Evolutionary conservation across 495 filamentous ascomycete genomes (phyloP).

Genomic region (Hypoxylon trugodes): DNA sequence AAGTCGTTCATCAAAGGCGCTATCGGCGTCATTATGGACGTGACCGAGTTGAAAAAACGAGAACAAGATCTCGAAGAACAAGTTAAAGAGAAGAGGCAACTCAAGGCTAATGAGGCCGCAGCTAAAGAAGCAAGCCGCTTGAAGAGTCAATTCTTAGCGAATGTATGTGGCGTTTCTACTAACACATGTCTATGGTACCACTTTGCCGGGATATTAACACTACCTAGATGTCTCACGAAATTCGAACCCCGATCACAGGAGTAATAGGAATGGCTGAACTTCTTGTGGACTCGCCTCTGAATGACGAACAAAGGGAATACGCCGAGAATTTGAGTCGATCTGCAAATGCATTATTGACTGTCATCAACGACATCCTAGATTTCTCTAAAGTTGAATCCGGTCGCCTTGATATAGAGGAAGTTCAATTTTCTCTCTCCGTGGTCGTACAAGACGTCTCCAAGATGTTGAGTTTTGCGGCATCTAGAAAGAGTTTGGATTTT

Average conservation of each 20-base stretch:
- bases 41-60: slow-evolving; percentile 68
- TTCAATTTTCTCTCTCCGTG: slow-evolving; percentile 78
- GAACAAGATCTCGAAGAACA: slow-evolving; percentile 65
- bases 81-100: slow-evolving; percentile 66
- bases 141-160: slow-evolving; percentile 74
- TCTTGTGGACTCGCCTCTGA: slow-evolving; percentile 70
- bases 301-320: slow-evolving; percentile 74
- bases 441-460: slow-evolving; percentile 76
- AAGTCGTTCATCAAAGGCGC: slow-evolving; percentile 66
- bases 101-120: slow-evolving; percentile 70
- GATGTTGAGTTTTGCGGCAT: slow-evolving; percentile 67
- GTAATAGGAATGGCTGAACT: slow-evolving; percentile 79
- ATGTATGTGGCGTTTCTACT: slow-evolving; percentile 43
- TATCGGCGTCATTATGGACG: slow-evolving; percentile 73
- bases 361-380: slow-evolving; percentile 91
- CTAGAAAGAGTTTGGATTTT: slow-evolving; percentile 67
- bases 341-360: slow-evolving; percentile 79
- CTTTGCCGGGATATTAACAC: slow-evolving; percentile 6
- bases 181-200: background rate
- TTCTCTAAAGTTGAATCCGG: slow-evolving; percentile 89
- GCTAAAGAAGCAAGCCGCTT: slow-evolving; percentile 75
- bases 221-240: slow-evolving; percentile 83
- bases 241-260: slow-evolving; percentile 75
- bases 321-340: slow-evolving; percentile 83
- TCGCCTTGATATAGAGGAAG: slow-evolving; percentile 74